Evolutionary conservation across 2,329 filamentous ascomycete genomes (phyloP), one percentile per base, ranked within the genome.

Genomic region (Colletotrichum magnum): DNA sequence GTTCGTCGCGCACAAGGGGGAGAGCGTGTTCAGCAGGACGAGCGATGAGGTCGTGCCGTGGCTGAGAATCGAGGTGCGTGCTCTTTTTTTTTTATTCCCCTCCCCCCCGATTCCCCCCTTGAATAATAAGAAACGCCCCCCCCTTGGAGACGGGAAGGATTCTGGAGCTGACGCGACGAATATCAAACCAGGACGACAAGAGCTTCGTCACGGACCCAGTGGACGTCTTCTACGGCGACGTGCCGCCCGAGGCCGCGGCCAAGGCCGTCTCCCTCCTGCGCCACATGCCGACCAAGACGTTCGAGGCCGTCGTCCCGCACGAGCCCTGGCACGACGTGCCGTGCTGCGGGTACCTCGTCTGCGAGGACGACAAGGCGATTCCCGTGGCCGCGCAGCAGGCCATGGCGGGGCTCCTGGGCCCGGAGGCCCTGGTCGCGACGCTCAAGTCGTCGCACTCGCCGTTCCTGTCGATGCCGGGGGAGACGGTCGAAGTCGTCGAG

Each of bases 311-410:
- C 0, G 71, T 68, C 26, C 53, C 65, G 5, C 74, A 75, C 15
- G 76, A 76, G 48, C 74, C 76, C 1, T 77, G 76, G 76, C 72
- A 74, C 26, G 73, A 75, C 13, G 73, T 76, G 2, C 59, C 71
- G 21, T 24, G 21, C 4, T 73, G 68, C 32, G 72, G 71, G 61
- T 77, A 74, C 54, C 70, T 77, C 39, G 72, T 71, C 15, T 75
- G 73, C 45, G 72, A 75, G 5, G 58, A 73, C 1, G 76, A 76
- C 57, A 61, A 75, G 10, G 76, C 74, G 15, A 16, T 77, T 0
- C 68, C 72, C 3, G 41, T 74, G 2, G 57, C 53, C 0, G 69
- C 71, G 0, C 75, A 77, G 36, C 48, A 72, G 10, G 59, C 66
- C 13, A 73, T 77, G 72, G 16, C 32, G 53, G 15, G 48, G 47